Base-by-base conservation (phyloP, 1,284 basidiomycete species). In the Cutaneotrichosporon sp. region DNA sequence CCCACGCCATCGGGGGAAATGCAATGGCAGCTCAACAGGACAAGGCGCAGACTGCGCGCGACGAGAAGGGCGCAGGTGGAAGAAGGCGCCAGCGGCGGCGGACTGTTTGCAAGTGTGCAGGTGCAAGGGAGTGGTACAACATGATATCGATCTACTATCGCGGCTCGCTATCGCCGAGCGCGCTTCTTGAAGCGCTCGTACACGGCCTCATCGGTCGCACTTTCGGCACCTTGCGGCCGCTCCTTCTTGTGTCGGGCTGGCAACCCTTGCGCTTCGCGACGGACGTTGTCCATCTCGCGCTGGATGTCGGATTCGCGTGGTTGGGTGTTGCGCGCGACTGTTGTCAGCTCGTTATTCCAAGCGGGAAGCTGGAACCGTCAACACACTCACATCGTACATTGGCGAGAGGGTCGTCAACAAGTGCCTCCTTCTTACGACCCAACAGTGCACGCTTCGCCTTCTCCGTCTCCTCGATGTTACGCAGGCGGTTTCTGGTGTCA, bases 401-500 rank as follows among this genome's bases (percentile, higher is more conserved):
- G 10, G 89, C 89, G 56, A 93, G 86, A 73, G 91, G 90, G 31
- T 85, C 85, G 18, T 83, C 84, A 32, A 81, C 76, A 84, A 59
- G 26, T 86, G 47, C 16, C 70, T n/a, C 56, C 42, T 55, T 53
- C 60, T 26, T 62, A 21, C 87, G 84, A 66, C 97, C 91, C 2
- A 89, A 86, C 38, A 95, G 88, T 18, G 85, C 83, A 1, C 92
- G 85, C 80, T 97, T 97, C 0, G 94, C 96, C 70, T 91, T 93
- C 76, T 98, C 96, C 0, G 96, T 99, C 63, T 95, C 90, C 76
- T 97, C 92, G 56, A 99, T 98, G 76, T 97, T 98, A 78, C 90
- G 89, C 64, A 99, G 81, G 22, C 95, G 89, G 16, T 89, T 85
- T 69, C 94, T 97, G 66, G 9, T 2, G 30, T 30, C 60, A 68